Evolutionary conservation across 192 early-diverging fungal species (phyloP), one percentile per base, ranked within the genome.

Genomic region (Backusella morwellensis): DNA sequence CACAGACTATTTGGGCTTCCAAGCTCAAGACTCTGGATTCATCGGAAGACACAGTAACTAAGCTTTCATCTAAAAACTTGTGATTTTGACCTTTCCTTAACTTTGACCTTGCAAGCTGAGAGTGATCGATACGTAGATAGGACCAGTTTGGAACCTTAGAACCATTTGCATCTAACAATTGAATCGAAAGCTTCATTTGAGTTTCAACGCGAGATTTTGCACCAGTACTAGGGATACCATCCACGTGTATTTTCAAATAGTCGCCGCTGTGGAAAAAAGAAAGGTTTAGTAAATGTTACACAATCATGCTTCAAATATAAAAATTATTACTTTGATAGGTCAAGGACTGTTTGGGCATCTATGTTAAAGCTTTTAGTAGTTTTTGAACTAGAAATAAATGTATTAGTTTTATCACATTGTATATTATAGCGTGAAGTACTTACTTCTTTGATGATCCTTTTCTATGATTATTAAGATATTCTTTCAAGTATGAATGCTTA

Each of bases 151-250:
- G 78, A 7, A 91, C 91, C 23, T 90, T 91, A 75, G 93, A 90
- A 69, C 93, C 93, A 69, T 88, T 78, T 66, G 85, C 82, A 26
- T 87, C 92, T 3, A 91, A 86, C 23, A 98, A 86, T 75, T 96
- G 93, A 77, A 98, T 81, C 23, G 93, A 95, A 14, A 97, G 86
- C 72, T 95, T 95, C 76, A 96, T 96, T 85, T 97, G 97, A n/a
- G 97, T 98, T 83, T 98, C 96, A 38, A 97, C 96, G 4, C 95
- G 85, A 21, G 94, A 97, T 79, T 95, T 95, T 36, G 93, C 92
- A 66, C 89, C 89, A 36, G 79, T 78, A 42, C 73, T 74, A n/a
- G 85, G 83, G 50, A 90, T 82, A 35, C 89, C 89, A 26, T 50
- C 56, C 9, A 63, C 23, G 4, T 69, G 63, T 75, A 78, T 81